Percentiles rank a stretch among this genome's conserved stretches.
phyloP scores from a whole-genome alignment of 805 yeast genomes.

The Metschnikowia rubicola region DNA sequence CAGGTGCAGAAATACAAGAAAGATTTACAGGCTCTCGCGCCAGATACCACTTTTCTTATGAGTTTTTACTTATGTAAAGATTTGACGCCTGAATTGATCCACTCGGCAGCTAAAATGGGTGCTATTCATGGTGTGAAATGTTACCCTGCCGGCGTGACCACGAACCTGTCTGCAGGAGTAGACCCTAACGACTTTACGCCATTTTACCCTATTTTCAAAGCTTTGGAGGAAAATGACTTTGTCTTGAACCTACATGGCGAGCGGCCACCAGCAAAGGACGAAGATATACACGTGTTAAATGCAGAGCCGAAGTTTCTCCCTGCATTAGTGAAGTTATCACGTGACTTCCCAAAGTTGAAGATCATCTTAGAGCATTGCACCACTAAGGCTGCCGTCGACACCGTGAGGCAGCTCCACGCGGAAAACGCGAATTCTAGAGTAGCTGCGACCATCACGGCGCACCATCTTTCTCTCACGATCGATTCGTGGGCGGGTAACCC shows the following conservation, averaged over 20 bases:
- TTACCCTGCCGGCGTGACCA: conserved; percentile 99
- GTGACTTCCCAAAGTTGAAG: conserved; percentile 79
- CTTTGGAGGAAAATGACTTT: conserved; percentile 74
- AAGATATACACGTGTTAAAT: conserved; percentile 81
- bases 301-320: conserved; percentile 95
- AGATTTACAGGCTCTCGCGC: conserved; percentile 61
- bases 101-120: conserved; percentile 66
- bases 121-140: conserved; percentile 88
- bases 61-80: conserved; percentile 76
- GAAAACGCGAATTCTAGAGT: conserved; percentile 47
- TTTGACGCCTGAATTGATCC: conserved; percentile 81
- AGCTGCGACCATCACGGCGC: conserved; percentile 94
- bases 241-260: conserved; percentile 94
- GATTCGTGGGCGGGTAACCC: conserved; percentile 98
- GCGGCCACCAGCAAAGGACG: conserved; percentile 59
- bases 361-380: conserved; percentile 95
- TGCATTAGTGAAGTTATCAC: conserved; percentile 72
- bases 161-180: conserved; percentile 89
- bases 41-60: conserved; percentile 87
- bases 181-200: conserved; percentile 86
- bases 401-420: conserved; percentile 54
- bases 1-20: conserved; percentile 68
- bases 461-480: conserved; percentile 82
- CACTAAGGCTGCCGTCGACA: conserved; percentile 79
- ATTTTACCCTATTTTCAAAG: conserved; percentile 86